Evolutionary conservation across 768 basidiomycete species (phyloP).

Genomic region (Mycena amicta): DNA sequence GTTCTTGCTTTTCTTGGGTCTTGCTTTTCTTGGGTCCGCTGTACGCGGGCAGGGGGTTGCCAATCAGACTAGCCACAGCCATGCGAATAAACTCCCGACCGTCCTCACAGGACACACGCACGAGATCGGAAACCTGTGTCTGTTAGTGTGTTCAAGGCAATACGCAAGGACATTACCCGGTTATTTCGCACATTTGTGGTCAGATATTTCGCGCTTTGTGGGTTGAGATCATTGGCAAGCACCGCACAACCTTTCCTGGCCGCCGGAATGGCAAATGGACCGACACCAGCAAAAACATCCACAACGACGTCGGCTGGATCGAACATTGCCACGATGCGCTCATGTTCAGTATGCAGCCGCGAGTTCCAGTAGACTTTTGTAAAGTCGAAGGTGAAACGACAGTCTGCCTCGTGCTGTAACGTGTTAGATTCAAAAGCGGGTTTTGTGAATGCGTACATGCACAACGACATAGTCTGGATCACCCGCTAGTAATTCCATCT

Average conservation of each 20-base stretch:
- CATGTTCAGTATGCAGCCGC: slow-evolving; percentile 88
- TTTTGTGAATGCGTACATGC: slow-evolving; percentile 57
- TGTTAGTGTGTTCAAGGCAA: neutral
- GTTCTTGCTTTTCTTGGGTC: slow-evolving; percentile 42
- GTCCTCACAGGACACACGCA: slow-evolving; percentile 79
- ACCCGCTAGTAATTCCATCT: slow-evolving; percentile 96
- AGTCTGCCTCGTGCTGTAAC: slow-evolving; percentile 77
- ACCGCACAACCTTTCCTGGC: slow-evolving; percentile 90
- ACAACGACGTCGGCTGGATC: slow-evolving; percentile 77
- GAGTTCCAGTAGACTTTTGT: slow-evolving; percentile 98
- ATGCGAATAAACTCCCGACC: slow-evolving; percentile 82
- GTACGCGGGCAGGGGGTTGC: slow-evolving; percentile 68
- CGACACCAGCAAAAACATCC: slow-evolving; percentile 97
- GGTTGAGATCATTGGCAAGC: slow-evolving; percentile 93
- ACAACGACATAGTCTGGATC: slow-evolving; percentile 84
- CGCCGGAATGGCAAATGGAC: slow-evolving; percentile 93
- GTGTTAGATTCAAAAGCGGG: neutral
- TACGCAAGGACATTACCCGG: slow-evolving; percentile 48
- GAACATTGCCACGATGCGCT: slow-evolving; percentile 78
- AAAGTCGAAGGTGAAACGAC: slow-evolving; percentile 92
- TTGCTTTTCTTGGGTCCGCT: slow-evolving; percentile 52
- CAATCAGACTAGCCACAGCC: slow-evolving; percentile 53
- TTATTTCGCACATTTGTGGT: slow-evolving; percentile 73
- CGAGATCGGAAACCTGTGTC: slow-evolving; percentile 65
- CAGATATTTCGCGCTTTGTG: slow-evolving; percentile 80